Base-by-base conservation (phyloP, 2,329 filamentous ascomycete genomes). In the Calonectria pteridis region DNA sequence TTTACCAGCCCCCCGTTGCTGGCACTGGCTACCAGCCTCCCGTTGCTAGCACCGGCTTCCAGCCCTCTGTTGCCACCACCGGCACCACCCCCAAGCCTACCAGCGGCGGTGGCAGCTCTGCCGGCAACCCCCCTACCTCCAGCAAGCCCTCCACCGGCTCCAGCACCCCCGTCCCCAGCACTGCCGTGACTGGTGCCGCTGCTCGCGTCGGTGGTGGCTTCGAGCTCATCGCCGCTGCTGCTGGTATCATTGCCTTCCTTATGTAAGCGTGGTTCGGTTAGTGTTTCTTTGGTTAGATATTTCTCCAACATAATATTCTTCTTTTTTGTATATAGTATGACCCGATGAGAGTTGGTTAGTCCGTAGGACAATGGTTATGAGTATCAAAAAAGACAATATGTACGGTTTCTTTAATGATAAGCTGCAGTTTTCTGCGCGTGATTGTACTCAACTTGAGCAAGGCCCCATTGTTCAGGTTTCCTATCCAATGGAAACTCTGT, bases 191-290 rank as follows among this genome's bases (percentile, higher is more conserved):
- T 59, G 80, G 79, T 59, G 83, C 80, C 67, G 83, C 83, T 66
- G 82, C 78, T 69, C 83, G 82, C 72, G 73, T 84, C 50, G 73
- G 69, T 46, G 78, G 80, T 69, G 79, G 80, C 74, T 69, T 82
- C 58, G 78, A 80, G 74, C 71, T 81, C 66, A 78, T 79, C 59
- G 81, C 80, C 64, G 82, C 78, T 55, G 82, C 81, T 26, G 82
- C 78, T 37, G 84, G 81, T 79, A 71, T 84, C 59, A 80, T 80
- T 59, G 83, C 79, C 46, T 67, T 84, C 75, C 78, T 84, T 66
- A 76, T 85, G 75, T 84, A 84, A 83, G 79, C 73, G 74, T 63
- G 64, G 73, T 58, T 71, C 50, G 76, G 73, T 73, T 73, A 69
- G 67, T 69, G 49, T 71, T 77, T 76, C 73, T 51, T 79, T 75